Evolutionary conservation across 352 stramenopile genomes (phyloP), one percentile per base, ranked within the genome.

Genomic region (Detonula confervacea): DNA sequence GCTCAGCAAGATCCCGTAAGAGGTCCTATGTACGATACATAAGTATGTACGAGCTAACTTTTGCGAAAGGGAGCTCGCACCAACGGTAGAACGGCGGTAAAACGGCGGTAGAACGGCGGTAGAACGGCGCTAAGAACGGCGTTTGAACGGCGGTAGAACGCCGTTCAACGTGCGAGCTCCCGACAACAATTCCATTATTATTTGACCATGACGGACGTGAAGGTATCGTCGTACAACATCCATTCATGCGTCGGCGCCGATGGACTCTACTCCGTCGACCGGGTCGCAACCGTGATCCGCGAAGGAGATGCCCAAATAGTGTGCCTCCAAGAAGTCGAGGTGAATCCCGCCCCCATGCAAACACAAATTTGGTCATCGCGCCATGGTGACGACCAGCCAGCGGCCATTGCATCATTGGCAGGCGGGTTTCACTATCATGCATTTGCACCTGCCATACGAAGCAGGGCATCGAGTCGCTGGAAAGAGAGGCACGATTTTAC

Each of bases 231-330:
- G 8, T 70, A 70, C 44, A 70, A 70, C 61, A 49, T 70, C 7
- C 61, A 59, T 51, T 70, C 61, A 4, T 70, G 61, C 14, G 55
- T 70, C 29, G 61, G 61, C 12, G 59, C 39, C 22, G 61, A 70
- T 14, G 46, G 46, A 8, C 20, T 59, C 18, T 70, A 70, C 42
- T 70, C 44, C 44, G 3, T 27, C 25, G 25, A 57, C 8, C 20
- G 42, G 11, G 35, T 70, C 7, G 44, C 47, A 24, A 0, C 9
- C 9, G 42, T 54, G 35, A 56, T 70, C 3, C 1, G 18, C 3
- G 24, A 9, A 56, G 39, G 9, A 14, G 7, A 14, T 24, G 11
- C 35, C 22, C 20, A 56, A 22, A 60, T 70, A 14, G 42, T 70
- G 35, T 70, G 44, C 18, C 46, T 70, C 14, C 61, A 70, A 59